Evolutionary conservation across 2,329 filamentous ascomycete species (phyloP), one percentile per base, ranked within the genome.

Genomic region (Fusarium burgessii): DNA sequence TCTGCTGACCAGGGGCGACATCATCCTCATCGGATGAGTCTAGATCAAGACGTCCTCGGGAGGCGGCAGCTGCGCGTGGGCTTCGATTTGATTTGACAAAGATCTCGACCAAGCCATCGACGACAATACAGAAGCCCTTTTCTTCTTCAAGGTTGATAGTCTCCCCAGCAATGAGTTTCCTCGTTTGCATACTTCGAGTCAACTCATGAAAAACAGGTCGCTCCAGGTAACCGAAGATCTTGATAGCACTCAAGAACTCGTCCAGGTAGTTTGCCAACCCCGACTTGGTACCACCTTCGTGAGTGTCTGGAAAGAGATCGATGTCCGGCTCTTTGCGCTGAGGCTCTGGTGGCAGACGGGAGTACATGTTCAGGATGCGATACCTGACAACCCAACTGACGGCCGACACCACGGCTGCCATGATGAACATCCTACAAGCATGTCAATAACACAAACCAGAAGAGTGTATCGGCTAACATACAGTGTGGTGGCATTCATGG

Each of bases 401-500:
- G 4, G 91, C 94, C n/a, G 94, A 97, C 54, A 93, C 90, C 63
- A 97, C 83, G 59, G 89, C 90, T 40, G 91, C 86, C 63, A 94
- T 77, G 61, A 98, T 93, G 73, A 98, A 83, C 80, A 97, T 90
- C 50, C 91, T 92, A 46, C 46, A 40, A 3, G 23, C 43, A 20
- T 23, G 58, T 76, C 61, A 76, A 72, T 50, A 58, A 25, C 52
- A 40, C 43, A 54, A 13, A 36, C 49, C 38, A 14, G 27, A 51
- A 29, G 47, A 54, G 54, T 40, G 50, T 49, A 51, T 49, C 42
- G 57, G 51, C 49, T 60, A 70, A 64, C 90, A 78, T 89, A 97
- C 90, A 99, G 82, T 20, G 96, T 99, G 23, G 95, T 98, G 75
- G 96, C 95, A 80, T 98, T 98, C 95, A 99, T 97, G 14, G 96